phyloP scores from a whole-genome alignment of 192 early-diverging fungal genomes.

The Coemansia sp. region DNA sequence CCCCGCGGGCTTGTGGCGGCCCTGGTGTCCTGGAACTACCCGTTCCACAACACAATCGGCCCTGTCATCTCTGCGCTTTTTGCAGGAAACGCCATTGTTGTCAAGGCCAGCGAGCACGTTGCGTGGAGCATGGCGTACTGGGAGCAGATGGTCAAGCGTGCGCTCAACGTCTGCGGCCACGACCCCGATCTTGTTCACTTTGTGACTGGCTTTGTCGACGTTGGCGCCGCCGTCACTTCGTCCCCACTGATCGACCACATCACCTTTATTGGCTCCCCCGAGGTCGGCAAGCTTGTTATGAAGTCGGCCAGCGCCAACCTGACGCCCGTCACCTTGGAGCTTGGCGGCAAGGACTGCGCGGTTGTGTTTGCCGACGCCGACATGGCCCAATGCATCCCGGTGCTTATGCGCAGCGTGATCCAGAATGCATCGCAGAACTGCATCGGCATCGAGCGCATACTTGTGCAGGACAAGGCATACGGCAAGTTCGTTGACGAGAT shows the following conservation, averaged over 20 bases:
- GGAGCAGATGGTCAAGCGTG: conserved; percentile 62
- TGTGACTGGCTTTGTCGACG: conserved; percentile 76
- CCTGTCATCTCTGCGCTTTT: conserved; percentile 81
- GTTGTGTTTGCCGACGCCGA: conserved; percentile 77
- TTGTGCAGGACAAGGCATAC: conserved; percentile 69
- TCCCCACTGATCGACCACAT: conserved; percentile 67
- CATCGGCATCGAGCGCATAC: conserved; percentile 82
- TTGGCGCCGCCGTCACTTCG: conserved; percentile 72
- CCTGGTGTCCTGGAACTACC: conserved; percentile 88
- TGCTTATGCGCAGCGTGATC: conserved; percentile 81
- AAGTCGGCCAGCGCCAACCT: conserved; percentile 66
- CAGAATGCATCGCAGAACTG: conserved; percentile 91
- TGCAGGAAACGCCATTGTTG: conserved; percentile 80
- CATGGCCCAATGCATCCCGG: conserved; percentile 63
- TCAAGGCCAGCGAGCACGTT: conserved; percentile 84
- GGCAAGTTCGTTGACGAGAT: conserved; percentile 69
- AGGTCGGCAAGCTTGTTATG: conserved; percentile 79
- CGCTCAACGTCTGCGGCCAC: conserved; percentile 71
- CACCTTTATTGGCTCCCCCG: conserved; percentile 85
- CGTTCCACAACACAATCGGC: conserved; percentile 76
- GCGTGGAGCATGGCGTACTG: conserved; percentile 78
- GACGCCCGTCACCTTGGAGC: conserved; percentile 84
- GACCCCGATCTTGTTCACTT: conserved; percentile 77
- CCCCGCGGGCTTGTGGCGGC: conserved; percentile 82
- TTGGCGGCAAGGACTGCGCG: conserved; percentile 89